phyloP scores from a whole-genome alignment of 2,329 filamentous ascomycete species.

The Daldinia sp. region DNA sequence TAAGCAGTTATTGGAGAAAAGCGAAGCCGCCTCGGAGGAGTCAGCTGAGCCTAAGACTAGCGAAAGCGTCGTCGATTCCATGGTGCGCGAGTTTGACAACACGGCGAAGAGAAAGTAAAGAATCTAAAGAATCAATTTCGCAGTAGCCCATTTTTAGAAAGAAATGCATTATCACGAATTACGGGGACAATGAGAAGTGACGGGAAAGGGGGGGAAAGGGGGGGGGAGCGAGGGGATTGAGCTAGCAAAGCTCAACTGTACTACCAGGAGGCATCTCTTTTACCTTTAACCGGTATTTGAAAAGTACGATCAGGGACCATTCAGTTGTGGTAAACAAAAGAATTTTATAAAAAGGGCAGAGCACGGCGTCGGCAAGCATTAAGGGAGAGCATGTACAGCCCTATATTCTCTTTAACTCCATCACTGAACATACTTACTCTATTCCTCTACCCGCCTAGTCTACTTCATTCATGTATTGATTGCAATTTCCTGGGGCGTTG shows the following conservation, averaged over 20 bases:
- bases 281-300: constrained; percentile 1
- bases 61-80: constrained; percentile 42
- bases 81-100: constrained; percentile 47
- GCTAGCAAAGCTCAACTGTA: constrained; percentile 18
- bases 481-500: neutral
- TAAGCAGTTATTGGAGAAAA: constrained; percentile 55
- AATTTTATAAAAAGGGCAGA: constrained; percentile 4
- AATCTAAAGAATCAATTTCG: constrained; percentile 12
- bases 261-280: constrained; percentile 1
- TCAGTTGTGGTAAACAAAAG: neutral
- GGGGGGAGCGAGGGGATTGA: neutral
- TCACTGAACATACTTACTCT: neutral
- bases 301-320: constrained; percentile 5
- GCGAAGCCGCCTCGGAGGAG: constrained; percentile 35
- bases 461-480: neutral
- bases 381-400: constrained; percentile 18
- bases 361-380: constrained; percentile 23
- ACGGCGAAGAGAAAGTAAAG: constrained; percentile 39
- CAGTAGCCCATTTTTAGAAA: neutral
- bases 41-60: constrained; percentile 32
- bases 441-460: neutral
- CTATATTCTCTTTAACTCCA: neutral
- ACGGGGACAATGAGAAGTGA: neutral
- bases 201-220: neutral
- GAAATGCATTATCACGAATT: neutral